A percentile compares a stretch with the other conserved stretches of the same genome.
These are phyloP conservation scores for Fusarium sp. DNA, from an alignment of 2,329 filamentous ascomycete species.

Conservation along the genomic window DNA sequence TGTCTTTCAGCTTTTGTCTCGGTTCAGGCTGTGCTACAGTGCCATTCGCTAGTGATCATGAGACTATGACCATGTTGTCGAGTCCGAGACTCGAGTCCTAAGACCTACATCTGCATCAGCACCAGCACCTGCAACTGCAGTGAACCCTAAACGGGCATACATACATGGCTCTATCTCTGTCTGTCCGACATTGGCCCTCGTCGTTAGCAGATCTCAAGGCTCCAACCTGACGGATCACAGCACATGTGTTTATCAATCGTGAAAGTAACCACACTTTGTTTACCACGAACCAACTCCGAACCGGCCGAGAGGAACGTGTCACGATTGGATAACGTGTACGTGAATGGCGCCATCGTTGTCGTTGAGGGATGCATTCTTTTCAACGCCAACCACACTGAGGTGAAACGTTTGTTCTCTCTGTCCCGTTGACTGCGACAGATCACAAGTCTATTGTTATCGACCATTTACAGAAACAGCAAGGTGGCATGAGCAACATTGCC, in stretches of 20 bases:
- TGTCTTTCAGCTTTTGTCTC: constrained; percentile 14
- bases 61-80: constrained; percentile 28
- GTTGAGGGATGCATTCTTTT: not conserved
- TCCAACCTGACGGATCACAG: constrained; percentile 7
- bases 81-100: constrained; percentile 29
- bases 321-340: constrained; percentile 3
- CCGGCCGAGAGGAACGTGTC: constrained; percentile 8
- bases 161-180: constrained; percentile 21
- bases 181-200: constrained; percentile 13
- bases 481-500: not conserved
- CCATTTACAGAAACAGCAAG: not conserved
- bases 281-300: constrained; percentile 5
- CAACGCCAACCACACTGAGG: not conserved
- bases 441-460: not conserved
- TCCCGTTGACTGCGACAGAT: not conserved
- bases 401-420: constrained; percentile 4
- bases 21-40: constrained; percentile 13
- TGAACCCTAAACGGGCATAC: constrained; percentile 29
- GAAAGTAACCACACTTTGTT: constrained; percentile 17
- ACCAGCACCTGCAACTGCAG: constrained; percentile 8
- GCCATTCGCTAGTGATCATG: constrained; percentile 12
- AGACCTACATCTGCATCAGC: constrained; percentile 28
- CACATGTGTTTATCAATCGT: constrained; percentile 8
- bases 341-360: not conserved
- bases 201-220: constrained; percentile 5